A percentile compares a stretch with the other conserved stretches of the same genome.
These are phyloP conservation scores for Candida ortonii DNA, from an alignment of 805 yeast genomes.

Conservation along the genomic window DNA sequence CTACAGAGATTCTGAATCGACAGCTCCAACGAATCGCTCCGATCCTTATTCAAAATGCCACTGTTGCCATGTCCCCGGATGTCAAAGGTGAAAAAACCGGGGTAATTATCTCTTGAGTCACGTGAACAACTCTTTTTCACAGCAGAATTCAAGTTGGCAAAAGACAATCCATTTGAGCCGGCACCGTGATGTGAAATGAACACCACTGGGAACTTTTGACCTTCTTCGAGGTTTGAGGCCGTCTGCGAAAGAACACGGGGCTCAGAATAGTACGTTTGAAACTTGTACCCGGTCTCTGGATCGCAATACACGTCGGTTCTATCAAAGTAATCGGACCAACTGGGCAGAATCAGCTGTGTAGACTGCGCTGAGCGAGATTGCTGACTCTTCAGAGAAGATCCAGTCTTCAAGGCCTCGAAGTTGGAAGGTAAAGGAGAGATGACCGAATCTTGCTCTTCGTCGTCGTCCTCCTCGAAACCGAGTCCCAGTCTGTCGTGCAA, in stretches of 20 bases:
- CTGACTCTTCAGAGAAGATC: slow-evolving; percentile 11
- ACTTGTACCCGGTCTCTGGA: slow-evolving; percentile 29
- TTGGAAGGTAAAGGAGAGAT: too few species aligned
- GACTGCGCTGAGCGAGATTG: slow-evolving; percentile 1
- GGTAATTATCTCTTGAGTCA: slow-evolving; percentile 33
- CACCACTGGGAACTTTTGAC: slow-evolving; percentile 44
- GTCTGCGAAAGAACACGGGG: slow-evolving; percentile 36
- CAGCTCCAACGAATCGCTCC: slow-evolving; percentile 29
- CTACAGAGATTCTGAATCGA: slow-evolving; percentile 48
- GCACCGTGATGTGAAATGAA: slow-evolving; percentile 92
- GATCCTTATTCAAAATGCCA: slow-evolving; percentile 20
- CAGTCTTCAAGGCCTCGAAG: too few species aligned
- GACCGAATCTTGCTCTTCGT: slow-evolving; percentile 4
- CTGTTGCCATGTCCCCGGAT: slow-evolving; percentile 82
- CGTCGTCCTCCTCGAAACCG: slow-evolving; percentile 11
- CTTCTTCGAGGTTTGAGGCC: slow-evolving; percentile 5
- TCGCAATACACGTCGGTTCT: slow-evolving; percentile 23
- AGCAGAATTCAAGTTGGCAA: slow-evolving; percentile 51
- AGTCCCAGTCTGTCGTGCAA: slow-evolving; percentile 24
- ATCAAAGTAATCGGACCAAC: slow-evolving; percentile 37
- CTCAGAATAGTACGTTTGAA: slow-evolving; percentile 56
- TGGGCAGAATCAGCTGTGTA: slow-evolving; percentile 15
- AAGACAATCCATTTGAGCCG: slow-evolving; percentile 83
- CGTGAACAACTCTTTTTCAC: slow-evolving; percentile 37
- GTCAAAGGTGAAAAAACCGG: slow-evolving; percentile 74